phyloP scores from a whole-genome alignment of 768 basidiomycete genomes.

The Mycena galopus region DNA sequence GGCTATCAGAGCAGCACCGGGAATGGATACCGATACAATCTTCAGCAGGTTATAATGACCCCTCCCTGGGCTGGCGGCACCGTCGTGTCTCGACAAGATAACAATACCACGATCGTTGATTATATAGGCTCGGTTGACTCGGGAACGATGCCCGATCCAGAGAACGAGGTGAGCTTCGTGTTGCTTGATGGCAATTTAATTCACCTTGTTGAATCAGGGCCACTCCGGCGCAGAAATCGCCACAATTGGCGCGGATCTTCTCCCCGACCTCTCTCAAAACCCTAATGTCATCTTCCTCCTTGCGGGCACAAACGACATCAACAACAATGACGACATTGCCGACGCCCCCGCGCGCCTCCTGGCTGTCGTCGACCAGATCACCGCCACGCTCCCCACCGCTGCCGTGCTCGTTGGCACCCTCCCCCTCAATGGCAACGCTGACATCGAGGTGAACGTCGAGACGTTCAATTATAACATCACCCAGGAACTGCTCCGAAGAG shows the following conservation, averaged over 20 bases:
- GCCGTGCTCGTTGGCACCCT: neutral
- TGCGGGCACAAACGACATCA: conserved; percentile 28
- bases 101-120: neutral
- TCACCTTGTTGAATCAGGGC: neutral
- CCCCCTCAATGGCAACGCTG: neutral
- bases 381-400: neutral
- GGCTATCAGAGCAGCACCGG: conserved; percentile 13
- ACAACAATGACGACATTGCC: neutral
- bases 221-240: conserved; percentile 22
- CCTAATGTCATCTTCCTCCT: conserved; percentile 23
- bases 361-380: conserved; percentile 10
- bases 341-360: conserved; percentile 9
- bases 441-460: neutral
- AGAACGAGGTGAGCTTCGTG: conserved; percentile 11
- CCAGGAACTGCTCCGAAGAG: neutral
- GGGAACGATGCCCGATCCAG: conserved; percentile 18
- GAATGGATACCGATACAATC: conserved; percentile 17
- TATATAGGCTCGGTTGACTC: conserved; percentile 25
- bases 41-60: conserved; percentile 5
- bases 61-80: neutral
- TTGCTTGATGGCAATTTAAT: neutral
- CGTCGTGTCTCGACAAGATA: neutral
- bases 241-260: neutral
- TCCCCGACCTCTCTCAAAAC: conserved; percentile 1
- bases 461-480: neutral